A percentile compares a stretch with the other conserved stretches of the same genome.
phyloP scores from a whole-genome alignment of 2,329 filamentous ascomycete species.

The Purpureocillium lavendulum region DNA sequence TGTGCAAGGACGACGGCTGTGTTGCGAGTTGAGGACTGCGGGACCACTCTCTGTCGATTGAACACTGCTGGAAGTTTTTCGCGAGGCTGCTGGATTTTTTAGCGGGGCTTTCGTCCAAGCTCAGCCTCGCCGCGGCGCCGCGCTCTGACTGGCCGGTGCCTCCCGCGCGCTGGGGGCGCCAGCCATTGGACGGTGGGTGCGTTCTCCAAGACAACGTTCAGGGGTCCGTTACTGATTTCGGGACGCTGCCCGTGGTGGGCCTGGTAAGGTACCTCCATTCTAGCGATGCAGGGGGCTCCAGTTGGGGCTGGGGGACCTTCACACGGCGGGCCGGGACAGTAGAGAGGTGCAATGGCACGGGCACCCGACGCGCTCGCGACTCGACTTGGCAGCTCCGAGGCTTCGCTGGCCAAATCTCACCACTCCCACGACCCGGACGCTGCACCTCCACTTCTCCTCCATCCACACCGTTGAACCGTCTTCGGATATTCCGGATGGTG shows the following conservation, averaged over 20 bases:
- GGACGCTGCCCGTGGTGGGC: too few relatives aligned
- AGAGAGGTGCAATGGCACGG: too few relatives aligned
- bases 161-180: neutral
- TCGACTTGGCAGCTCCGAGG: conserved; percentile 6
- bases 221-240: neutral
- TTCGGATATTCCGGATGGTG: conserved; percentile 24
- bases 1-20: neutral
- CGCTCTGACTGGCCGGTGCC: neutral
- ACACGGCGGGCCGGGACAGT: too few relatives aligned
- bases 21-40: neutral
- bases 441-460: conserved; percentile 1
- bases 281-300: too few relatives aligned
- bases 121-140: conserved; percentile 1
- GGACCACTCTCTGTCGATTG: too few relatives aligned
- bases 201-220: neutral
- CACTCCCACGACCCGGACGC: conserved; percentile 1
- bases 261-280: too few relatives aligned
- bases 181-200: neutral
- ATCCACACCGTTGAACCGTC: neutral
- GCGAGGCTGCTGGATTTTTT: conserved; percentile 14
- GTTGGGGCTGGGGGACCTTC: too few relatives aligned
- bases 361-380: neutral
- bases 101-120: conserved; percentile 9
- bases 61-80: conserved; percentile 11
- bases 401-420: conserved; percentile 4